phyloP scores from a whole-genome alignment of 495 filamentous ascomycete species.

The Hypoxylon perforatum region DNA sequence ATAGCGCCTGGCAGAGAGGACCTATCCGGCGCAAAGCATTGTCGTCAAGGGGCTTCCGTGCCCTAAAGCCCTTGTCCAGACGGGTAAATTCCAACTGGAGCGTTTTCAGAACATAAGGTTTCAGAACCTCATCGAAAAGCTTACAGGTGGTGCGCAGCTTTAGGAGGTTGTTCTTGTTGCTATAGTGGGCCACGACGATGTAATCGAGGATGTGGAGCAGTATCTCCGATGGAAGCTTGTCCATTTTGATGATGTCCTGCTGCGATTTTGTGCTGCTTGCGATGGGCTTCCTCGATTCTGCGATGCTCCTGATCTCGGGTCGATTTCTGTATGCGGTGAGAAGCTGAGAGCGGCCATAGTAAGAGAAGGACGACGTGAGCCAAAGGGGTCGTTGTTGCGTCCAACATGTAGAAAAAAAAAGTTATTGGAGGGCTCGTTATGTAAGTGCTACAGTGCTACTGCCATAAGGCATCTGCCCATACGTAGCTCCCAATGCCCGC shows the following conservation, averaged over 20 bases:
- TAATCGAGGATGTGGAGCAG: constrained; percentile 29
- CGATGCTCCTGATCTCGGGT: too few species aligned
- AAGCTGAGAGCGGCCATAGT: too few species aligned
- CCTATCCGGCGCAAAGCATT: constrained; percentile 37
- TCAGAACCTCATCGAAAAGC: constrained; percentile 40
- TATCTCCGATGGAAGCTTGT: constrained; percentile 29
- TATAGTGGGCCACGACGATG: constrained; percentile 16
- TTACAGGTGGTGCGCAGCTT: constrained; percentile 40
- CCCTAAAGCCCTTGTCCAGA: constrained; percentile 24
- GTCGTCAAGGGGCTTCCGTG: constrained; percentile 10
- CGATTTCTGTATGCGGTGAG: too few species aligned
- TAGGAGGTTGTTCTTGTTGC: constrained; percentile 34
- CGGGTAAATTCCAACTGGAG: constrained; percentile 46
- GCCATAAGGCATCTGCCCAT: too few species aligned
- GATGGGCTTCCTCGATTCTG: too few species aligned
- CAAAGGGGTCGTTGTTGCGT: too few species aligned
- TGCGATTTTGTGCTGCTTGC: too few species aligned
- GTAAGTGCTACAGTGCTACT: too few species aligned
- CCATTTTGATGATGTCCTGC: constrained; percentile 7
- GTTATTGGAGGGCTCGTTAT: too few species aligned
- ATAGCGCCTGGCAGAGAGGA: constrained; percentile 33
- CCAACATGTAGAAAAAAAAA: too few species aligned
- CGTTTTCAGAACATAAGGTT: constrained; percentile 33
- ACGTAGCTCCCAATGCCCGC: too few species aligned
- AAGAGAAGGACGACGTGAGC: too few species aligned